phyloP scores from a whole-genome alignment of 768 basidiomycete genomes.

The Suillus subluteus region DNA sequence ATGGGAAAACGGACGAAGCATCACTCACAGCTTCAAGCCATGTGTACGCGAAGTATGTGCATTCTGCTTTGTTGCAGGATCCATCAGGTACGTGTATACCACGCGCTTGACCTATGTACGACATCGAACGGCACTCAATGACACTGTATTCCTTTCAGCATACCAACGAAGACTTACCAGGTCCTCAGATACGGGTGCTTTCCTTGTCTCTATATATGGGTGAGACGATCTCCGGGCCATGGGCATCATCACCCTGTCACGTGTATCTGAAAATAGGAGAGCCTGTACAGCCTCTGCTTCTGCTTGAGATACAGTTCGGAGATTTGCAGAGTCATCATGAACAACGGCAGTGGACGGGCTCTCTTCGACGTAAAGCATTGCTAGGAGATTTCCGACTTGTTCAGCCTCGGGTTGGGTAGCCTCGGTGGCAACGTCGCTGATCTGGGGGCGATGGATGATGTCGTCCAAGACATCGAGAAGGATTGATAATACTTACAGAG shows the following conservation, averaged over 20 bases:
- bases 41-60: neutral
- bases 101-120: conserved; percentile 1
- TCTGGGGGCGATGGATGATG: neutral
- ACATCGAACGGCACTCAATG: neutral
- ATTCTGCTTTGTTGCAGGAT: neutral
- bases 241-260: neutral
- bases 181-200: conserved; percentile 2
- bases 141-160: neutral
- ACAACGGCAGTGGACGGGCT: neutral
- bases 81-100: conserved; percentile 5
- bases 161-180: neutral
- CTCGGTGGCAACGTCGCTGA: too few species aligned
- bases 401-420: neutral
- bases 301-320: neutral
- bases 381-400: conserved; percentile 4
- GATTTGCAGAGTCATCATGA: neutral
- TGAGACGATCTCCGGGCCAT: neutral
- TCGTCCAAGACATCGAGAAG: too few species aligned
- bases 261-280: neutral
- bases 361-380: neutral
- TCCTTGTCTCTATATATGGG: neutral
- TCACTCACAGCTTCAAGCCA: conserved; percentile 10
- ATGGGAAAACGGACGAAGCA: neutral
- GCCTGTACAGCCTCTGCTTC: conserved; percentile 3
- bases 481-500: neutral